Evolutionary conservation across 176 grass and related monocot genomes (phyloP).

Genomic region (Aegilops sharonensis): DNA sequence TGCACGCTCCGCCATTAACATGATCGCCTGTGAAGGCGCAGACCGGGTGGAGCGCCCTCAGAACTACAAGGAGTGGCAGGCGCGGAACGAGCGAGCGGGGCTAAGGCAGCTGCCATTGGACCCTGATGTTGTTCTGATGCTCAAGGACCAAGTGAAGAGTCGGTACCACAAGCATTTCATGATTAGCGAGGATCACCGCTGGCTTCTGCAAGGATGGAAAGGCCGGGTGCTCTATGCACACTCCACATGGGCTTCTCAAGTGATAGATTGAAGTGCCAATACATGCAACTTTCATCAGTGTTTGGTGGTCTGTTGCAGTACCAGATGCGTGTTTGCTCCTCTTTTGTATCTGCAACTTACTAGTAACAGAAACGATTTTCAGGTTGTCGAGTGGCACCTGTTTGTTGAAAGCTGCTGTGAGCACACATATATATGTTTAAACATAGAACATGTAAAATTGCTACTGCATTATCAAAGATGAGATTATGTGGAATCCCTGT

Average conservation of each 20-base stretch:
- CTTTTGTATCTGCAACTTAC: no score
- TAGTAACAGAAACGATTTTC: no score
- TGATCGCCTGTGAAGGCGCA: conserved; percentile 46
- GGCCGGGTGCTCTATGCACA: conserved; percentile 1
- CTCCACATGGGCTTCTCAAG: neutral
- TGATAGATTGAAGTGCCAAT: no score
- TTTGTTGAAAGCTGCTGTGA: no score
- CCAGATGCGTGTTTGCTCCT: no score
- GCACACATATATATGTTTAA: no score
- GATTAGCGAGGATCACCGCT: neutral
- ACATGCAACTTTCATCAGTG: no score
- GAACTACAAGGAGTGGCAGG: conserved; percentile 57
- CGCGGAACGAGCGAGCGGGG: conserved; percentile 33
- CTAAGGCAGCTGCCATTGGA: conserved; percentile 45
- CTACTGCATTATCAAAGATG: no score
- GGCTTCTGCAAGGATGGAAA: conserved; percentile 15
- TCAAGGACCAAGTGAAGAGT: conserved; percentile 26
- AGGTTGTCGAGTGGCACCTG: no score
- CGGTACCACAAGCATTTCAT: conserved; percentile 22
- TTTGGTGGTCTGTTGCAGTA: no score
- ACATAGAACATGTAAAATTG: no score
- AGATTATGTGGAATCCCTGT: no score
- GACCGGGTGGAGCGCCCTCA: conserved; percentile 43
- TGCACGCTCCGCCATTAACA: conserved; percentile 30
- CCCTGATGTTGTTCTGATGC: conserved; percentile 20